A percentile compares a stretch with the other conserved stretches of the same genome.
phyloP scores from a whole-genome alignment of 345 rosid species.

The Fremontodendron californicum region DNA sequence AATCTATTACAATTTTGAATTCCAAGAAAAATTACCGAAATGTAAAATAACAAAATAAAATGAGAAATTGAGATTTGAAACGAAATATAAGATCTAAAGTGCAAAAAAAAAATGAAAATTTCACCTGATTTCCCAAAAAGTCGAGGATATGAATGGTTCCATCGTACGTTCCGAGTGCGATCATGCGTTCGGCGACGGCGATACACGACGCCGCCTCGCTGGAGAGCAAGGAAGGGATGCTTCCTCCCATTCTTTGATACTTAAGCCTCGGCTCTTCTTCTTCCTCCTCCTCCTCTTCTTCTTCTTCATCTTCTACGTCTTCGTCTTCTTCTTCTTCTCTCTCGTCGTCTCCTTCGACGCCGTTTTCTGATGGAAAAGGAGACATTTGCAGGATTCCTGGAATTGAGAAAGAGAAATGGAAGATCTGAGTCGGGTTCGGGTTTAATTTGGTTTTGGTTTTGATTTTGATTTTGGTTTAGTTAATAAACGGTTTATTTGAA shows the following conservation, averaged over 20 bases:
- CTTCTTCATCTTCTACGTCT: constrained; percentile 53
- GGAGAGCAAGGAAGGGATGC: constrained; percentile 70
- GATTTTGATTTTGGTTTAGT: too few relatives aligned
- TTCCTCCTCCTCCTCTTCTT: constrained; percentile 54
- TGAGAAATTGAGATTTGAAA: not conserved
- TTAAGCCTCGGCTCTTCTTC: constrained; percentile 90
- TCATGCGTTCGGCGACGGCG: constrained; percentile 93
- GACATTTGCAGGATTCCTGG: constrained; percentile 43
- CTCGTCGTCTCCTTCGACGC: constrained; percentile 84
- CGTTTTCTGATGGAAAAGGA: constrained; percentile 82
- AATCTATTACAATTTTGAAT: not conserved
- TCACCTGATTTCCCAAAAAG: constrained; percentile 91
- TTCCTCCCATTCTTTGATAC: constrained; percentile 96
- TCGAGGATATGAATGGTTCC: constrained; percentile 92
- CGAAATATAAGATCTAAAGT: not conserved
- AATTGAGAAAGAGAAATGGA: not conserved
- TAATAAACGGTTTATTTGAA: not conserved
- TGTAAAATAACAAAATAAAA: not conserved
- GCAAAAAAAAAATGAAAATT: not conserved
- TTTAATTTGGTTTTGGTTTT: not conserved
- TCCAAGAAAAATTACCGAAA: not conserved
- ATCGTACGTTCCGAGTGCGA: constrained; percentile 89
- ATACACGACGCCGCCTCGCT: constrained; percentile 91
- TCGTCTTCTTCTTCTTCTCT: constrained; percentile 67
- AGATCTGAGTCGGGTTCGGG: constrained; percentile 5